phyloP scores from a whole-genome alignment of 2,329 filamentous ascomycete genomes.

The Ophiostoma ulmi region DNA sequence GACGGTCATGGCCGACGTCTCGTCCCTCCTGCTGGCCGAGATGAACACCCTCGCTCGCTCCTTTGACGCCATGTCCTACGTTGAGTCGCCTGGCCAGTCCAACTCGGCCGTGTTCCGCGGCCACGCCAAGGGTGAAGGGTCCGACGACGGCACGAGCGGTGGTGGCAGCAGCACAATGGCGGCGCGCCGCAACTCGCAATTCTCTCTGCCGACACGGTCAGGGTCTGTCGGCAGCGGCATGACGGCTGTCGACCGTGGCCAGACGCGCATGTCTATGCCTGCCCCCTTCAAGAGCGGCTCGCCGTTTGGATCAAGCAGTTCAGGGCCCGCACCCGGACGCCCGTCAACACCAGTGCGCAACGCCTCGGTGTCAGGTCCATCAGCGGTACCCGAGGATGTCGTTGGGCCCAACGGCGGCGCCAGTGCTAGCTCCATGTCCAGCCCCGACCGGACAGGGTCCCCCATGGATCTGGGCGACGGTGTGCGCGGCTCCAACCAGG shows the following conservation, averaged over 20 bases:
- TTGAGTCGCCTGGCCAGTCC: conserved; percentile 66
- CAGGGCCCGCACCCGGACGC: conserved; percentile 43
- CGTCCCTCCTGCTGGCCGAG: conserved; percentile 66
- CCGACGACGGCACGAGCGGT: conserved; percentile 10
- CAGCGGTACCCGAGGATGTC: background rate
- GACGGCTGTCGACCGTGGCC: conserved; percentile 50
- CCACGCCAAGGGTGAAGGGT: conserved; percentile 34
- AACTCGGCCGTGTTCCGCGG: conserved; percentile 33
- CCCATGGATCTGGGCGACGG: conserved; percentile 41
- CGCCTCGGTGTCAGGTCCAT: background rate
- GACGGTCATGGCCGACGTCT: conserved; percentile 73
- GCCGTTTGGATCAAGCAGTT: conserved; percentile 42
- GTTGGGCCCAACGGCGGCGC: conserved; percentile 30
- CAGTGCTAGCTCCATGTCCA: conserved; percentile 32
- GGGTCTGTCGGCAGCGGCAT: conserved; percentile 45
- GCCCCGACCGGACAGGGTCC: conserved; percentile 38
- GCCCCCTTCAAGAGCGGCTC: conserved; percentile 45
- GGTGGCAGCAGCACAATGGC: conserved; percentile 20
- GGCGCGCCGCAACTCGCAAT: conserved; percentile 53
- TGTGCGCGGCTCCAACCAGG: conserved; percentile 47
- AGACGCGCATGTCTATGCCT: conserved; percentile 77
- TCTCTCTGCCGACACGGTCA: conserved; percentile 46
- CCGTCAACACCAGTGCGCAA: conserved; percentile 50
- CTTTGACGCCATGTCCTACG: conserved; percentile 65
- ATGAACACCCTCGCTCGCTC: conserved; percentile 69